Evolutionary conservation across 2,329 filamentous ascomycete species (phyloP).

Genomic region (Periconia sp.): DNA sequence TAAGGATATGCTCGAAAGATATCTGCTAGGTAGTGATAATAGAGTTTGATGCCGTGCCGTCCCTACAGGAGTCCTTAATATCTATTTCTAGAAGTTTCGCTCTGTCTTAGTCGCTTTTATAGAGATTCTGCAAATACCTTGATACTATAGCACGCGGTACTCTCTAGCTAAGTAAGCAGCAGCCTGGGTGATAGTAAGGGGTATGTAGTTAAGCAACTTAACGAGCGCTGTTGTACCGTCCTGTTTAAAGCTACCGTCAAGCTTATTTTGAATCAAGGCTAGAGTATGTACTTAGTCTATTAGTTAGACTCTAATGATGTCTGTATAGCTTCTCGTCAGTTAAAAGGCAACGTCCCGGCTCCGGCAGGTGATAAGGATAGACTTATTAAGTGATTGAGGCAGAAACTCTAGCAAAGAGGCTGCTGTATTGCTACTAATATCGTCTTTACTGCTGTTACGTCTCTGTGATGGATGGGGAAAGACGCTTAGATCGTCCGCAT

Average conservation of each 20-base stretch:
- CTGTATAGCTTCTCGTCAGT: constrained; percentile 10
- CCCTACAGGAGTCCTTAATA: constrained; percentile 11
- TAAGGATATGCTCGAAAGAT: constrained; percentile 44
- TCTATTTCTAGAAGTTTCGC: constrained; percentile 8
- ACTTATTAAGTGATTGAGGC: constrained; percentile 18
- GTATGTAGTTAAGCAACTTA: constrained; percentile 14
- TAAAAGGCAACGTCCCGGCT: constrained; percentile 15
- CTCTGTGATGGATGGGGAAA: constrained; percentile 5
- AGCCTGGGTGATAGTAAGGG: constrained; percentile 29
- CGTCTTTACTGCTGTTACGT: constrained; percentile 1
- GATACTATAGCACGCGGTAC: constrained; percentile 4
- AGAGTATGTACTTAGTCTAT: constrained; percentile 15
- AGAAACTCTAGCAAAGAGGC: constrained; percentile 15
- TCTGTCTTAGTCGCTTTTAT: constrained; percentile 6
- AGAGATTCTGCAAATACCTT: constrained; percentile 42
- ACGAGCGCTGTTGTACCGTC: constrained; percentile 6
- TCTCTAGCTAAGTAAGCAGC: constrained; percentile 29
- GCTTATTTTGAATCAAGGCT: constrained; percentile 16
- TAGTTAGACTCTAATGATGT: constrained; percentile 12
- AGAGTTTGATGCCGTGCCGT: constrained; percentile 16
- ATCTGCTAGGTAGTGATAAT: constrained; percentile 46
- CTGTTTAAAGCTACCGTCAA: background rate
- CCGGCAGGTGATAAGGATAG: constrained; percentile 18
- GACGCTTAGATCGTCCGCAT: constrained; percentile 21
- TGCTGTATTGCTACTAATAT: background rate